Percentiles rank a stretch among this genome's conserved stretches.
phyloP scores from a whole-genome alignment of 2,329 filamentous ascomycete species.

The Alternaria incomplexa region DNA sequence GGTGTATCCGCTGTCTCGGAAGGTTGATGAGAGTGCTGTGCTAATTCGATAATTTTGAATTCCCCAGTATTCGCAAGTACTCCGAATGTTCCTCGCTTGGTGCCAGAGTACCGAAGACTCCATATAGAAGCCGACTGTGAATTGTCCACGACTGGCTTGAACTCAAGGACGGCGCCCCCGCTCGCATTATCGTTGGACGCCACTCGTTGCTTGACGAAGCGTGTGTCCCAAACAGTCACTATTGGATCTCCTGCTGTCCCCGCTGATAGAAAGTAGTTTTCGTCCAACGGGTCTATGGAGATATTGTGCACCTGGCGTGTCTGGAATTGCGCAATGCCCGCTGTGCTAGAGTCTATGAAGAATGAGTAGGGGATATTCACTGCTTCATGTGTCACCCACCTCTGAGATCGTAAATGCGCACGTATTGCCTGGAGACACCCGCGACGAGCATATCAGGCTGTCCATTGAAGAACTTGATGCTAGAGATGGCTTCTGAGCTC shows the following conservation, averaged over 20 bases:
- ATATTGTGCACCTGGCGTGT: conserved; percentile 70
- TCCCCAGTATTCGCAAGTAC: conserved; percentile 66
- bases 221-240: conserved; percentile 79
- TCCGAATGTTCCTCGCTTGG: conserved; percentile 63
- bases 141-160: conserved; percentile 61
- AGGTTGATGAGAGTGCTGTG: conserved; percentile 54
- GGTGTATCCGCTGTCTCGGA: conserved; percentile 26
- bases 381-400: conserved; percentile 58
- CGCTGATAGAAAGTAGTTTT: conserved; percentile 84
- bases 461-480: conserved; percentile 80
- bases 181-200: conserved; percentile 59
- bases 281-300: conserved; percentile 78
- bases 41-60: conserved; percentile 62
- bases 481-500: conserved; percentile 75
- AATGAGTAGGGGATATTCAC: conserved; percentile 17
- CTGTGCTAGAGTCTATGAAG: conserved; percentile 48
- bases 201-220: conserved; percentile 52
- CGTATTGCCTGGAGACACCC: conserved; percentile 75
- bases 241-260: conserved; percentile 73
- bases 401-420: conserved; percentile 79
- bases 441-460: conserved; percentile 77
- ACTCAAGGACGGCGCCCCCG: conserved; percentile 61
- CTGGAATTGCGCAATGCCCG: conserved; percentile 55
- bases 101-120: conserved; percentile 67
- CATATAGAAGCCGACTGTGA: conserved; percentile 61